phyloP scores from a whole-genome alignment of 139 green algal genomes.

The Prasinococcaceae sp. region DNA sequence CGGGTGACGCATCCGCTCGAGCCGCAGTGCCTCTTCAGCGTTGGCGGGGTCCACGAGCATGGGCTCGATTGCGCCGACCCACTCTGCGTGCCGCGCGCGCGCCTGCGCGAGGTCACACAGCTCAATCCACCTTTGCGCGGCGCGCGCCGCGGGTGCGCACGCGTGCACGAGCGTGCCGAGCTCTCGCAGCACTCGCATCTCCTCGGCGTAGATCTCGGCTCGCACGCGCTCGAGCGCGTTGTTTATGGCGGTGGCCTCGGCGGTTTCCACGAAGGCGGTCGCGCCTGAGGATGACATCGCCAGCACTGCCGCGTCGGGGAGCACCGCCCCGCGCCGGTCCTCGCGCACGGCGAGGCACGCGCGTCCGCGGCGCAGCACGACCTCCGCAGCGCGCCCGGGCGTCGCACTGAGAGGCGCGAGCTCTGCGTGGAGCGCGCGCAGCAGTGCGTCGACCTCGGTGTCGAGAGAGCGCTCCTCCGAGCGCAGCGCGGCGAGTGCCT shows the following conservation, averaged over 20 bases:
- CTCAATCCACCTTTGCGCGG: neutral
- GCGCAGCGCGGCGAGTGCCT: neutral
- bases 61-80: constrained; percentile 16
- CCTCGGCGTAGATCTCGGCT: constrained; percentile 3
- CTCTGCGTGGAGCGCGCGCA: constrained; percentile 2
- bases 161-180: neutral
- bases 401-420: neutral
- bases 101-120: constrained; percentile 24
- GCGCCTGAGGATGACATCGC: neutral
- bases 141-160: too few relatives aligned
- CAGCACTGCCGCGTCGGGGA: neutral
- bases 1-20: constrained; percentile 18
- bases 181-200: neutral
- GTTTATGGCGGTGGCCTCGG: constrained; percentile 6
- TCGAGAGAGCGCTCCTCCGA: neutral
- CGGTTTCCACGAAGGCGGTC: constrained; percentile 8
- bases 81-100: constrained; percentile 24
- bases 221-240: neutral
- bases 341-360: constrained; percentile 15
- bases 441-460: neutral
- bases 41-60: neutral
- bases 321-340: neutral
- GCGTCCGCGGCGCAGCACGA: constrained; percentile 5
- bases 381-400: neutral
- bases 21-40: neutral